Evolutionary conservation across 1,284 basidiomycete genomes (phyloP), one percentile per base, ranked within the genome.

Genomic region (Inonotus obliquus): DNA sequence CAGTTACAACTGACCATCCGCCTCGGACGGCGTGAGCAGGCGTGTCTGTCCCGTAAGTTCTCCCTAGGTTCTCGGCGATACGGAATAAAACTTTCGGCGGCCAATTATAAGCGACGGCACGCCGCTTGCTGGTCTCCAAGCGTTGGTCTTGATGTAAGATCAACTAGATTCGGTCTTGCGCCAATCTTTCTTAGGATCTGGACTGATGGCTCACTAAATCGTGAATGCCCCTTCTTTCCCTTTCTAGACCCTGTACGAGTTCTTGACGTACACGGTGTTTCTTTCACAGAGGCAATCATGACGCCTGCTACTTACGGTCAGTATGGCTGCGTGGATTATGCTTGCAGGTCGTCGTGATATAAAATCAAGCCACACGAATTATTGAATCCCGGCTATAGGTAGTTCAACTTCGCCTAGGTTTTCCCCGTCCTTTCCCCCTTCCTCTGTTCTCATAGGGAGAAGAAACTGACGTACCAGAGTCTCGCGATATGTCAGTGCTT

Each of bases 401-500:
- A 19, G 25, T n/a, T 52, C 51, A 52, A 29, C 17, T 52, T 29
- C 27, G 17, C 51, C 11, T 27, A 52, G 29, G 10, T 5, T 32
- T 32, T 32, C 51, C 19, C 17, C n/a, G n/a, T 37, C 32, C 51
- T 10, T 17, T 52, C 51, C 27, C 9, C n/a, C 29, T 52, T 4
- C 17, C 4, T 17, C 3, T 35, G 2, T 52, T 27, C 17, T 49
- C 48, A 7, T 17, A n/a, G 29, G 17, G 9, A 35, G 19, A 32
- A n/a, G 13, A 19, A 19, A 17, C 35, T 19, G 51, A 52, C 51
- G 25, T 32, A 4, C 19, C 19, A 11, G 11, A 13, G 51, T 52
- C 27, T 7, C 49, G 37, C 45, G 11, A 29, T 58, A 27, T 58
- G 41, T 17, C 55, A 27, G 45, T 60, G 52, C 29, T 60, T 29